A percentile compares a stretch with the other conserved stretches of the same genome.
These are phyloP conservation scores for Brettanomyces naardenensis DNA, from an alignment of 805 yeast genomes.

Conservation along the genomic window DNA sequence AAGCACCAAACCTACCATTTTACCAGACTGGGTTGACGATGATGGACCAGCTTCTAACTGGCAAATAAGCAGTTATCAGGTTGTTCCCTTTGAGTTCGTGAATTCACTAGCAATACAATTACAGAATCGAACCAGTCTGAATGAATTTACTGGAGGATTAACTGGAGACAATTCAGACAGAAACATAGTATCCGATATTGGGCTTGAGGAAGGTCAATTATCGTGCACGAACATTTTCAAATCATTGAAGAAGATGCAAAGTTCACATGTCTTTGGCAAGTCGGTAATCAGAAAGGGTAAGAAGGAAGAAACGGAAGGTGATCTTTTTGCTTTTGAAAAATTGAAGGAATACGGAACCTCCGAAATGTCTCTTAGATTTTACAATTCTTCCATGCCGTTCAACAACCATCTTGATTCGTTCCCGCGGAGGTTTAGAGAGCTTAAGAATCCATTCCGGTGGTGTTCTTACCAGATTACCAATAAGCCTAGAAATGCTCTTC, in stretches of 20 bases:
- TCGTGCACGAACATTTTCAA: not conserved
- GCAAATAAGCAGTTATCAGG: slow-evolving; percentile 33
- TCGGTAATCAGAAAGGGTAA: slow-evolving; percentile 18
- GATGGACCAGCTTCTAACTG: slow-evolving; percentile 30
- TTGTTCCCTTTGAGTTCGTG: slow-evolving; percentile 37
- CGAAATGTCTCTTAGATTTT: slow-evolving; percentile 9
- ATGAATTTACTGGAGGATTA: slow-evolving; percentile 33
- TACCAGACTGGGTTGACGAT: slow-evolving; percentile 20
- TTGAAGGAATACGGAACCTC: slow-evolving; percentile 14
- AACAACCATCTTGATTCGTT: slow-evolving; percentile 22
- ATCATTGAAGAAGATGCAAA: not conserved
- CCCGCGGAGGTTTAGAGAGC: slow-evolving; percentile 19
- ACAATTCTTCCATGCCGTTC: slow-evolving; percentile 10
- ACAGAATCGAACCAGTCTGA: slow-evolving; percentile 29
- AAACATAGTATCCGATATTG: slow-evolving; percentile 12
- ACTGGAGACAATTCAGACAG: slow-evolving; percentile 32
- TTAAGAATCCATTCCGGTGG: slow-evolving; percentile 3
- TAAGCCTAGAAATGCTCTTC: slow-evolving; percentile 15
- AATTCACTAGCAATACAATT: slow-evolving; percentile 27
- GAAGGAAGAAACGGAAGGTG: slow-evolving; percentile 1
- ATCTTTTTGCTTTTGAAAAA: slow-evolving; percentile 6
- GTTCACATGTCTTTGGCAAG: slow-evolving; percentile 20
- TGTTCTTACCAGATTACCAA: slow-evolving; percentile 18
- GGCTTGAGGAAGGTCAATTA: slow-evolving; percentile 3
- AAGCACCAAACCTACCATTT: slow-evolving; percentile 13